Base-by-base conservation (phyloP, 2,329 filamentous ascomycete genomes). In the Claviceps monticola region DNA sequence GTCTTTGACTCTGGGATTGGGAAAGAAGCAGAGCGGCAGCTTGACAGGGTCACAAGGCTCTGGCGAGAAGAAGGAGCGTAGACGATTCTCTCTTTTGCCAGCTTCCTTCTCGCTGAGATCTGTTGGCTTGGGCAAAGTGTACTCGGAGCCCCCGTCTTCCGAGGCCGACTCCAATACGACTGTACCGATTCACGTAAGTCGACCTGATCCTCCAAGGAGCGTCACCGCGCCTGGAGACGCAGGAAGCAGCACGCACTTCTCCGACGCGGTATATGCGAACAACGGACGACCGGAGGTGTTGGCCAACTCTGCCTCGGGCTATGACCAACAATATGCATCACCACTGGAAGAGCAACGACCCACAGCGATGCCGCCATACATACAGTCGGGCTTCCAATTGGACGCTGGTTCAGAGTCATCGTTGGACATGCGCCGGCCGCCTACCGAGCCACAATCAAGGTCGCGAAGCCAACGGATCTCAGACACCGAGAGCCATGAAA, bases 1-100 rank as follows among this genome's bases (percentile, higher is more conserved):
- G 46, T 88, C 85, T 0, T 84, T 86, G 62, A 83, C 83, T 1
- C 70, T 86, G 46, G 81, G 79, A 1, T 73, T 86, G 17, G 79
- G 78, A 42, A 85, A 82, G 71, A 88, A 86, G 71, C 74, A 75
- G 55, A 86, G 82, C 60, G 83, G 84, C 55, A 82, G 82, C 61
- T 78, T 84, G 50, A 60, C 61, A 36, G 78, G 76, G 13, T 80
- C 77, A 4, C 77, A 80, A 59, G 68, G 63, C 45, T 73, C 80
- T 59, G 63, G 72, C 53, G 74, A 84, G 68, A 81, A 75, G 67
- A 74, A 71, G 46, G 69, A 72, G 36, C 75, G 80, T 54, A 75
- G 82, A 52, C 77, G 86, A 41, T 88, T 89, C 64, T 89, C 85
- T 13, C 72, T 90, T 26, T 73, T 88, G 38, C 82, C 82, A 3